Conservation (phyloP, 2,329 filamentous ascomycete genomes). For the Elsinoe fawcettii region DNA sequence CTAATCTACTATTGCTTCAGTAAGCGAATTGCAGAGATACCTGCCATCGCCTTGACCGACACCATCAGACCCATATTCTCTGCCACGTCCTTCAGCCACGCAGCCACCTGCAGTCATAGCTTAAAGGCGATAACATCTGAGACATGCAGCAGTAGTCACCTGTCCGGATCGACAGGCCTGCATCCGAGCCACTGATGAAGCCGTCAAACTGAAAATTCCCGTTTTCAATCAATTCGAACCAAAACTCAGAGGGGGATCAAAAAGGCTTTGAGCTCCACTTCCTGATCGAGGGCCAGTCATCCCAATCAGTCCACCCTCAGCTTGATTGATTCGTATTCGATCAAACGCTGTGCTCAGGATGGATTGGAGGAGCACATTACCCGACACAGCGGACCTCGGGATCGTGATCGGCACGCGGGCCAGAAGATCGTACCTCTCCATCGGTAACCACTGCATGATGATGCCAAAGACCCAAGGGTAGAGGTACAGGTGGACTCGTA, state of each 20-base stretch:
- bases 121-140: slow-evolving; percentile 10
- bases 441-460: background rate
- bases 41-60: background rate
- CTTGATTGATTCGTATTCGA: background rate
- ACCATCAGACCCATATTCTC: background rate
- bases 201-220: slow-evolving; percentile 8
- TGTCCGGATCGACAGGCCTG: slow-evolving; percentile 7
- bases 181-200: slow-evolving; percentile 10
- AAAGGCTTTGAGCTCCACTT: background rate
- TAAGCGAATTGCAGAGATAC: background rate
- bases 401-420: slow-evolving; percentile 3
- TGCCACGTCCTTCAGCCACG: slow-evolving; percentile 12
- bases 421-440: slow-evolving; percentile 1
- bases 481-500: background rate
- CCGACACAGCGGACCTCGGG: background rate
- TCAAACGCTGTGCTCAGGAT: background rate
- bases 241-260: background rate
- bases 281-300: background rate
- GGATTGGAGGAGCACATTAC: background rate
- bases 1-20: background rate
- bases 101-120: slow-evolving; percentile 11
- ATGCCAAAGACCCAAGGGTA: background rate
- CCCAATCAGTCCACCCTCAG: background rate
- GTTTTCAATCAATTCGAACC: slow-evolving; percentile 4
- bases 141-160: slow-evolving; percentile 14